Evolutionary conservation across 1,139 yeast genomes (phyloP).

Genomic region (Debaryomyces subglobosus): DNA sequence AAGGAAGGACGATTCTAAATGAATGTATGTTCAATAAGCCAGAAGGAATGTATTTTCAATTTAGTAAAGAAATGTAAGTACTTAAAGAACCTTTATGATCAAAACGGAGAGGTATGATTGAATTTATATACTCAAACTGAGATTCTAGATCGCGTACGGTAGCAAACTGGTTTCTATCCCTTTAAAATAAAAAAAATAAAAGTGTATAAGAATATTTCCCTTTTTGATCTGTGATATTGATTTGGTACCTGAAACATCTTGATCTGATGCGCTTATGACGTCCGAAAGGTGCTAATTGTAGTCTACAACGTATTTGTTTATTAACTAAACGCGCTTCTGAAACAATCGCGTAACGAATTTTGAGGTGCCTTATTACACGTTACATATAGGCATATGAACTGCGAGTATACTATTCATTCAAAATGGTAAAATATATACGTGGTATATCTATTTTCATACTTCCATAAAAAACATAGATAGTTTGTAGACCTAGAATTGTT

Average conservation of each 20-base stretch:
- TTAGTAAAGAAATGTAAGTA: not conserved
- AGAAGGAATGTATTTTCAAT: not conserved
- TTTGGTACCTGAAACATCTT: conserved; percentile 6
- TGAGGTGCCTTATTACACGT: not conserved
- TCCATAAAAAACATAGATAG: not conserved
- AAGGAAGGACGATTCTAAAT: not conserved
- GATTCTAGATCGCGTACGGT: not conserved
- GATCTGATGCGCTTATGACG: not conserved
- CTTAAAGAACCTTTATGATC: not conserved
- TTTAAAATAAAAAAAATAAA: not conserved
- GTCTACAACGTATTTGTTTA: not conserved
- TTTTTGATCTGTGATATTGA: not conserved
- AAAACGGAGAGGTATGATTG: not conserved
- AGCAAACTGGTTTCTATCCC: conserved; percentile 1
- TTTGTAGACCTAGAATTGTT: not conserved
- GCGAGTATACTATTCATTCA: not conserved
- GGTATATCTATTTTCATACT: conserved; percentile 1
- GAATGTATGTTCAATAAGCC: not conserved
- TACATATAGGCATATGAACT: not conserved
- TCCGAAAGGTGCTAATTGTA: not conserved
- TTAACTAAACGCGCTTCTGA: conserved; percentile 5
- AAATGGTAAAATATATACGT: conserved; percentile 1
- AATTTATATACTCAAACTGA: not conserved
- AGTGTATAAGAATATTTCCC: not conserved
- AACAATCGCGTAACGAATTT: conserved; percentile 5